Evolutionary conservation across 2,329 filamentous ascomycete genomes (phyloP).

Genomic region (Trichoderma simmonsii): DNA sequence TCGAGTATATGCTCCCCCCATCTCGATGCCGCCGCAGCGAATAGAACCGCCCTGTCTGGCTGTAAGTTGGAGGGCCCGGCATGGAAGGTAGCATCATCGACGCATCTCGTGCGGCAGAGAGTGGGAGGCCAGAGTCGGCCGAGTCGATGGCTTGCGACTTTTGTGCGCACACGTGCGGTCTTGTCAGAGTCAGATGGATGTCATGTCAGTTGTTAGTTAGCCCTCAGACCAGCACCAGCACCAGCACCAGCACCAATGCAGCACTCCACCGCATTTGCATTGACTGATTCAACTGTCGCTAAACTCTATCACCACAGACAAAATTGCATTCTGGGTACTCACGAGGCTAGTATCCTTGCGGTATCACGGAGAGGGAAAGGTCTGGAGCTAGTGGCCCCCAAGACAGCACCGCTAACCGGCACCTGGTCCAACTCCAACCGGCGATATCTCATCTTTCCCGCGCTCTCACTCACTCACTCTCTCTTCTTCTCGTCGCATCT

Average conservation of each 20-base stretch:
- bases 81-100: constrained; percentile 16
- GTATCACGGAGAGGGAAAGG: neutral
- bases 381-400: neutral
- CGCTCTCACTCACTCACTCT: neutral
- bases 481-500: neutral
- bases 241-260: neutral
- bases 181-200: neutral
- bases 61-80: neutral
- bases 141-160: neutral
- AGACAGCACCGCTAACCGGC: neutral
- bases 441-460: neutral
- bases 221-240: neutral
- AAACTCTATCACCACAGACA: constrained; percentile 6
- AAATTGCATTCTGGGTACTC: neutral
- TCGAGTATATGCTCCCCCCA: neutral
- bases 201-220: neutral
- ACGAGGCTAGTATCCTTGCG: neutral
- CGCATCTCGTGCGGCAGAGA: neutral
- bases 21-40: neutral
- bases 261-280: neutral
- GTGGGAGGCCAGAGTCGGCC: neutral
- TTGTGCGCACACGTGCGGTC: neutral
- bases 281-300: neutral
- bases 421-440: neutral
- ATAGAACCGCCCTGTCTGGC: neutral